Conservation (phyloP, 805 yeast genomes). For the Brettanomyces naardenensis region DNA sequence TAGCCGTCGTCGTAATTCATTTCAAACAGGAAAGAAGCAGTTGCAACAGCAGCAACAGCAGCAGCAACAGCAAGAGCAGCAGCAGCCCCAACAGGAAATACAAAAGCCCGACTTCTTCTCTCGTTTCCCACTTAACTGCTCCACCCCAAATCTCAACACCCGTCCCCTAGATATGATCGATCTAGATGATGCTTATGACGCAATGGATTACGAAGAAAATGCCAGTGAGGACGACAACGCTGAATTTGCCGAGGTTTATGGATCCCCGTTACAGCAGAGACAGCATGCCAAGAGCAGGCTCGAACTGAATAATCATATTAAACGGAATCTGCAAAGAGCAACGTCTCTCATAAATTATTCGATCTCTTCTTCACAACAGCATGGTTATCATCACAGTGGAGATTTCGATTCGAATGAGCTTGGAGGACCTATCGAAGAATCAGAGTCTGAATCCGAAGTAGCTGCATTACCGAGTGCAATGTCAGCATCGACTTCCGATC, state of each 20-base stretch:
- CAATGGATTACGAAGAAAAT: constrained; percentile 5
- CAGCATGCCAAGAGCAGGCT: constrained; percentile 10
- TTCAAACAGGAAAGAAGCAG: neutral
- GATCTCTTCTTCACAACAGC: neutral
- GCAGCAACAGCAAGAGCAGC: constrained; percentile 2
- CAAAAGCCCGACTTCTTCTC: neutral
- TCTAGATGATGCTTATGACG: neutral
- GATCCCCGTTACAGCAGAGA: constrained; percentile 32
- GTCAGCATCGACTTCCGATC: no score
- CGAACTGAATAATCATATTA: constrained; percentile 12
- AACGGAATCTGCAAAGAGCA: constrained; percentile 20
- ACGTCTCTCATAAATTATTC: constrained; percentile 12
- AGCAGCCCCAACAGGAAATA: neutral
- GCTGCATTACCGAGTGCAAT: no score
- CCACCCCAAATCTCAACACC: constrained; percentile 1
- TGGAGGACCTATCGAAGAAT: neutral
- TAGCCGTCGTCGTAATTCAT: no score
- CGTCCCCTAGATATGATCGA: neutral
- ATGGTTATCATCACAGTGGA: neutral
- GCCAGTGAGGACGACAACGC: constrained; percentile 6
- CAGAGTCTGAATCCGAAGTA: neutral
- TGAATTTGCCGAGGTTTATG: constrained; percentile 19
- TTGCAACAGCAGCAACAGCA: constrained; percentile 4
- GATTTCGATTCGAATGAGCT: neutral
- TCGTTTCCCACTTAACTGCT: neutral